Conservation (phyloP, 1,284 basidiomycete genomes). For the Microbotryomycetes sp. region DNA sequence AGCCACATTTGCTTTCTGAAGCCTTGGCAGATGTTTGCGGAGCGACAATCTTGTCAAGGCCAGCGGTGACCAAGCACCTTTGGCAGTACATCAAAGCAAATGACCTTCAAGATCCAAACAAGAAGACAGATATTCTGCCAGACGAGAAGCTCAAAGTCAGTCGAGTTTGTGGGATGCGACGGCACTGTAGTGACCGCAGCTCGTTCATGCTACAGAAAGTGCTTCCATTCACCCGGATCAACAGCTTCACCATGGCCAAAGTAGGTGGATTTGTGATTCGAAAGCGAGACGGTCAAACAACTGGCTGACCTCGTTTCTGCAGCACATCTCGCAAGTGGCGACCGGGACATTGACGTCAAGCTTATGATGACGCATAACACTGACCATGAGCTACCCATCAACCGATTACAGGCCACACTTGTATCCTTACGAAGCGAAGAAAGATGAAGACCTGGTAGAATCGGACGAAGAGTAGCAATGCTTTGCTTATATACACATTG, state of each 20-base stretch:
- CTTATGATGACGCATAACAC: neutral
- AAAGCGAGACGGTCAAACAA: neutral
- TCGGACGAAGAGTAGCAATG: neutral
- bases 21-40: constrained; percentile 18
- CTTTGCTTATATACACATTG: too few relatives aligned
- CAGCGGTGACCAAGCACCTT: constrained; percentile 15
- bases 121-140: constrained; percentile 14
- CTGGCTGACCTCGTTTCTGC: neutral
- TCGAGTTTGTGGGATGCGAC: neutral
- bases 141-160: constrained; percentile 9
- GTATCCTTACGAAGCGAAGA: neutral
- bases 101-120: constrained; percentile 14
- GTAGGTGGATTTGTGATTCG: neutral
- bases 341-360: neutral
- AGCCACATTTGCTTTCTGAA: constrained; percentile 7
- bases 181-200: too few relatives aligned
- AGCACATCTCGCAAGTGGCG: neutral
- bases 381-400: too few relatives aligned
- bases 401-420: neutral
- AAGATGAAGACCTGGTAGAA: neutral
- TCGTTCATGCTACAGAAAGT: neutral
- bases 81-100: constrained; percentile 25
- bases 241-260: neutral
- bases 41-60: constrained; percentile 7
- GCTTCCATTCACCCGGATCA: constrained; percentile 13